Evolutionary conservation across 768 basidiomycete species (phyloP).

Genomic region (Lactarius vividus): DNA sequence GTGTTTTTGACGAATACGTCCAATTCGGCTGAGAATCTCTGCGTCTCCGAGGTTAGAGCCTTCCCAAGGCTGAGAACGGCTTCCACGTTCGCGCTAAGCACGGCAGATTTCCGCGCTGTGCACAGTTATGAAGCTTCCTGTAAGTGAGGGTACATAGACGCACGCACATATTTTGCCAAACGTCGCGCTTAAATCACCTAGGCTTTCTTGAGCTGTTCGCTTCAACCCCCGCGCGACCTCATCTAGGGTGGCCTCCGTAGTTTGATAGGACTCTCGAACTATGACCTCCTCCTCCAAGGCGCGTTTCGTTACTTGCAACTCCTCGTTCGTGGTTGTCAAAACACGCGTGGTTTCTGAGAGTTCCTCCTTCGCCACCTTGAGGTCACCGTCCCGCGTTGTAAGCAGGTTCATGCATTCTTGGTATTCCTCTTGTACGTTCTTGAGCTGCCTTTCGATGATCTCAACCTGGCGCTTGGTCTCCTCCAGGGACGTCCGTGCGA

Average conservation of each 20-base stretch:
- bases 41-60: constrained; percentile 52
- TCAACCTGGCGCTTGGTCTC: constrained; percentile 83
- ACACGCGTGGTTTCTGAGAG: constrained; percentile 51
- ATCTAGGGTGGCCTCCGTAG: constrained; percentile 68
- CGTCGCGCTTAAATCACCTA: constrained; percentile 65
- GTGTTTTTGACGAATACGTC: constrained; percentile 60
- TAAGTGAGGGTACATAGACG: neutral
- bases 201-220: constrained; percentile 60
- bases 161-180: constrained; percentile 80
- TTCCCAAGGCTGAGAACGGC: constrained; percentile 62
- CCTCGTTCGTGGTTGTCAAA: constrained; percentile 52
- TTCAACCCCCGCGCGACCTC: constrained; percentile 70
- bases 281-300: constrained; percentile 78
- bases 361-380: constrained; percentile 57
- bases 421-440: constrained; percentile 81
- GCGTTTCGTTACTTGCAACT: constrained; percentile 55
- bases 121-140: constrained; percentile 20
- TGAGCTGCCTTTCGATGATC: constrained; percentile 79
- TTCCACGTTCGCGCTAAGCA: constrained; percentile 62
- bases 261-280: constrained; percentile 73
- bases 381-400: constrained; percentile 70
- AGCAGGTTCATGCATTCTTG: constrained; percentile 83
- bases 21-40: constrained; percentile 54
- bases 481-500: constrained; percentile 70
- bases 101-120: constrained; percentile 69